These are phyloP conservation scores for Leccinum barrowsii DNA, from an alignment of 768 basidiomycete genomes.

Conservation along the genomic window DNA sequence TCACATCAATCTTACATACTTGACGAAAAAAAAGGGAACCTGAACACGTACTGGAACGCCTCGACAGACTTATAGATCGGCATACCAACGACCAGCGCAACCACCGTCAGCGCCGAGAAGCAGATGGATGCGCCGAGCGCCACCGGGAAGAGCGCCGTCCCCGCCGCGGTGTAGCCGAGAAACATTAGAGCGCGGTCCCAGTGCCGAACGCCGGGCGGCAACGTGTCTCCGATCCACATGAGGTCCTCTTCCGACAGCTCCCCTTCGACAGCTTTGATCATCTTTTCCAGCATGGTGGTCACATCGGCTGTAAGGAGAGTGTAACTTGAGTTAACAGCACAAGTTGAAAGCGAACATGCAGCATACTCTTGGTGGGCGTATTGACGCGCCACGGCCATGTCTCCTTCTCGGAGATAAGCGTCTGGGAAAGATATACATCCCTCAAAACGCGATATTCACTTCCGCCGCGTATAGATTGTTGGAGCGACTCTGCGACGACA, in stretches of 20 bases:
- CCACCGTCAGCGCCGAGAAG: neutral
- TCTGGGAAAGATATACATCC: neutral
- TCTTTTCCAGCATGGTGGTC: constrained; percentile 15
- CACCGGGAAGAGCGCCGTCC: constrained; percentile 6
- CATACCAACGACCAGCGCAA: neutral
- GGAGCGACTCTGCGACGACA: neutral
- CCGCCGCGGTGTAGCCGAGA: neutral
- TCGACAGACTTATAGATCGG: neutral
- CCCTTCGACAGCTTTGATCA: constrained; percentile 17
- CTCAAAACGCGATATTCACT: neutral
- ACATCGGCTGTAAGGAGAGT: constrained; percentile 10
- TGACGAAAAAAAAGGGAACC: neutral
- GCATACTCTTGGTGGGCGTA: neutral
- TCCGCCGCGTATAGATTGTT: neutral
- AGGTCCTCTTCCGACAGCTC: constrained; percentile 19
- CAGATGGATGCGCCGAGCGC: constrained; percentile 14
- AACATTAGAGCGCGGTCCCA: constrained; percentile 3
- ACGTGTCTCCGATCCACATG: constrained; percentile 12
- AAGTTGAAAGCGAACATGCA: neutral
- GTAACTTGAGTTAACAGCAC: neutral
- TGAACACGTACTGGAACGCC: neutral
- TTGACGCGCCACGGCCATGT: neutral
- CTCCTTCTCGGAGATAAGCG: neutral
- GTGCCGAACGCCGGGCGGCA: constrained; percentile 18
- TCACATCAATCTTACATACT: neutral